Conservation (phyloP, 495 filamentous ascomycete genomes). For the Sabuloglossum arenarium region DNA sequence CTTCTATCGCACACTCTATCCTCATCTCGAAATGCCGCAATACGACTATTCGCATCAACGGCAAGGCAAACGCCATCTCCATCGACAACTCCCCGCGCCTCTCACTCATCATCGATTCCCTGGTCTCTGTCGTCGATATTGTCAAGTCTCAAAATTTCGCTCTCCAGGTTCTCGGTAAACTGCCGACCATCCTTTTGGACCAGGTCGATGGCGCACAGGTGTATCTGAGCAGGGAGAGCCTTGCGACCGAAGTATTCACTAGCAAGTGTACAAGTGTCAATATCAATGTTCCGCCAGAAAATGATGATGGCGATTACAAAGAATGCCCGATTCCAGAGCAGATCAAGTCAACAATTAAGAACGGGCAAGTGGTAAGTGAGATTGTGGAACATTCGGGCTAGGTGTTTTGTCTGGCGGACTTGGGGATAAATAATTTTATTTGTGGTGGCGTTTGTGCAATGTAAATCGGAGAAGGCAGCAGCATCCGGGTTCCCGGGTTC, state of each 20-base stretch:
- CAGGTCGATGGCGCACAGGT: conserved; percentile 79
- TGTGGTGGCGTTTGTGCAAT: background rate
- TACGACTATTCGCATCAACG: conserved; percentile 68
- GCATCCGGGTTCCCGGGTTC: background rate
- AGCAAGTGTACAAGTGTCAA: conserved; percentile 74
- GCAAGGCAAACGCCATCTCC: conserved; percentile 88
- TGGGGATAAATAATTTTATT: background rate
- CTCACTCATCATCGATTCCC: conserved; percentile 67
- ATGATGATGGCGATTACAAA: conserved; percentile 52
- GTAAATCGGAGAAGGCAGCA: background rate
- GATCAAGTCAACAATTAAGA: conserved; percentile 58
- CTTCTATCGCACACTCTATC: conserved; percentile 66
- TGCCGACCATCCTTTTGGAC: conserved; percentile 78
- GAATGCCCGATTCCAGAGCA: conserved; percentile 80
- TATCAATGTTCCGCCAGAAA: conserved; percentile 53
- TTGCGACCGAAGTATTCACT: conserved; percentile 61
- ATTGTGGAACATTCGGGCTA: conserved; percentile 77
- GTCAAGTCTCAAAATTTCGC: conserved; percentile 89
- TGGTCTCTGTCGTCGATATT: conserved; percentile 79
- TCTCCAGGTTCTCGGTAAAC: conserved; percentile 60
- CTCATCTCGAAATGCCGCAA: conserved; percentile 81
- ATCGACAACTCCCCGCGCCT: conserved; percentile 75
- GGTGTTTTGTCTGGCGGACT: background rate
- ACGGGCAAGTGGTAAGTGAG: conserved; percentile 58
- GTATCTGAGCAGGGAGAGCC: conserved; percentile 62